Conservation (phyloP, 2,329 filamentous ascomycete species). For the Bisporella sp. region DNA sequence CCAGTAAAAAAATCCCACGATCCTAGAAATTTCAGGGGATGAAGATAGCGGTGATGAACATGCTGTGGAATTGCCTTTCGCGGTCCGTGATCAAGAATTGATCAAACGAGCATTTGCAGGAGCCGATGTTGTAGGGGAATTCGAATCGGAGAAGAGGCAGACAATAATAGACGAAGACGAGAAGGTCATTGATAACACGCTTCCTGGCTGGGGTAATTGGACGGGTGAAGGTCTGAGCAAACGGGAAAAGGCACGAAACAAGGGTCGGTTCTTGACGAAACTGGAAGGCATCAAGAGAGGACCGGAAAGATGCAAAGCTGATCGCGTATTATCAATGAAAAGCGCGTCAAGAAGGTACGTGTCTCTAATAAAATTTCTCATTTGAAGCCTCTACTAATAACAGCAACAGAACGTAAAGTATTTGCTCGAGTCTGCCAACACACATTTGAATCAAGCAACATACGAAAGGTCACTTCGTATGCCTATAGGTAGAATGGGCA, state of each 20-base stretch:
- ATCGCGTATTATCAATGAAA: constrained; percentile 90
- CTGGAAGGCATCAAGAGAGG: constrained; percentile 64
- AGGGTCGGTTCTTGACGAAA: constrained; percentile 55
- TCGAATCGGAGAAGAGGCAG: constrained; percentile 71
- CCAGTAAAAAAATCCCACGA: constrained; percentile 13
- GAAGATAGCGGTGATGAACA: constrained; percentile 38
- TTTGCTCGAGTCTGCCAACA: constrained; percentile 80
- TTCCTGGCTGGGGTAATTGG: constrained; percentile 95
- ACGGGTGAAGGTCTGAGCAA: constrained; percentile 74
- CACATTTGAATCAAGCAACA: constrained; percentile 76
- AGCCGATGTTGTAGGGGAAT: constrained; percentile 74
- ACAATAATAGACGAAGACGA: constrained; percentile 71
- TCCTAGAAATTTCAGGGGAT: constrained; percentile 14
- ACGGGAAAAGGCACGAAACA: constrained; percentile 51
- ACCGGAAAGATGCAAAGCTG: constrained; percentile 73
- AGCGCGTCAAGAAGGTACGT: constrained; percentile 74
- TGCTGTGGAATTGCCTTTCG: constrained; percentile 46
- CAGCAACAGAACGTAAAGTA: constrained; percentile 69
- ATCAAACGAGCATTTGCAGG: constrained; percentile 83
- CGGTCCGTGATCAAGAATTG: constrained; percentile 57
- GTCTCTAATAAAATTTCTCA: background rate
- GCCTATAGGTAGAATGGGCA: constrained; percentile 89
- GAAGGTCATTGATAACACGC: constrained; percentile 72
- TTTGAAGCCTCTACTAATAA: constrained; percentile 4
- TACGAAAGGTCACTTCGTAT: constrained; percentile 84